Evolutionary conservation across 257 asterid genomes (phyloP).

Genomic region (Leonotis leonurus): DNA sequence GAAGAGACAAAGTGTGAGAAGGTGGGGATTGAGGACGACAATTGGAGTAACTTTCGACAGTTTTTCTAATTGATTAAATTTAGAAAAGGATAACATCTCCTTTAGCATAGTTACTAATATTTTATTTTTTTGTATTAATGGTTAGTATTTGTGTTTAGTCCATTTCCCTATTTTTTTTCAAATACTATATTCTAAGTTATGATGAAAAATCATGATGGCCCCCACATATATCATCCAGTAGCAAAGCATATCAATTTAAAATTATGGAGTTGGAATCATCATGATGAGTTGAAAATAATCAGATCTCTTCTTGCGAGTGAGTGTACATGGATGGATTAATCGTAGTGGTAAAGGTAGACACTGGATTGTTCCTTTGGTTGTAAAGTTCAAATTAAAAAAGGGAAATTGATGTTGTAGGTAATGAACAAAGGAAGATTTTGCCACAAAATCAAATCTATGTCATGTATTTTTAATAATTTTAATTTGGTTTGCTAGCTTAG

Average conservation of each 20-base stretch:
- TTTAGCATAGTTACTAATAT: too few relatives aligned
- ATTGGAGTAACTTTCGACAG: too few relatives aligned
- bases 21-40: too few relatives aligned
- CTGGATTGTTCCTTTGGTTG: slow-evolving; percentile 33
- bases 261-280: background rate
- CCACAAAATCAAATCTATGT: slow-evolving; percentile 24
- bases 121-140: too few relatives aligned
- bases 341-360: slow-evolving; percentile 42
- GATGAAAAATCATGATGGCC: too few relatives aligned
- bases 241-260: background rate
- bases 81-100: too few relatives aligned
- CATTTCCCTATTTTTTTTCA: too few relatives aligned
- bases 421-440: background rate
- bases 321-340: slow-evolving; percentile 24
- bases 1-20: too few relatives aligned
- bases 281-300: background rate
- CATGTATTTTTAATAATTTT: slow-evolving; percentile 1
- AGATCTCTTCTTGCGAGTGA: background rate
- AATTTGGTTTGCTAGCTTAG: background rate
- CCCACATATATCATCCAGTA: background rate
- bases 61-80: too few relatives aligned
- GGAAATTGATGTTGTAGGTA: slow-evolving; percentile 9
- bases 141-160: too few relatives aligned
- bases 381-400: slow-evolving; percentile 1
- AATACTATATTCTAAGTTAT: too few relatives aligned